Evolutionary conservation across 805 yeast species (phyloP).

Genomic region (Lipomyces mesembrius): DNA sequence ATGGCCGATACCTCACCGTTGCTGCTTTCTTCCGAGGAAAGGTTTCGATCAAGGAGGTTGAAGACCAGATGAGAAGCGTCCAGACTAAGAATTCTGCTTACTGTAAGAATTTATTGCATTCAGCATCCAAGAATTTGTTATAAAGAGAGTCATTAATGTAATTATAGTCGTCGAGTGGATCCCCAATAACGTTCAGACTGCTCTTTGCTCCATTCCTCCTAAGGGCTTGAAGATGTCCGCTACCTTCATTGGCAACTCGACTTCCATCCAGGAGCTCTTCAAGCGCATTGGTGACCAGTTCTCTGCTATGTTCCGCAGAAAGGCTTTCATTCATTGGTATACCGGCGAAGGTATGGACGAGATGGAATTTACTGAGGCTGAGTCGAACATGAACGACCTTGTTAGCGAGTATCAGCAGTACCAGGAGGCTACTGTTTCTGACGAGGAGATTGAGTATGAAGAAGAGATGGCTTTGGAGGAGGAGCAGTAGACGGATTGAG

Average conservation of each 20-base stretch:
- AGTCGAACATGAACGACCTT: conserved; percentile 87
- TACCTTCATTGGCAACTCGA: conserved; percentile 91
- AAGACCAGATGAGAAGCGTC: conserved; percentile 87
- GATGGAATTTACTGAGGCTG: conserved; percentile 93
- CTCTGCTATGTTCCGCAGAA: conserved; percentile 89
- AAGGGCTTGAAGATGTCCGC: conserved; percentile 85
- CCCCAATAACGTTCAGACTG: conserved; percentile 94
- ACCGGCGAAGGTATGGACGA: conserved; percentile 97
- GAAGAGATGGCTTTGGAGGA: conserved; percentile 40
- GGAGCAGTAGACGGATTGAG: conserved; percentile 15
- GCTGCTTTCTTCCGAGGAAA: conserved; percentile 96
- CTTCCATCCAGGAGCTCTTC: conserved; percentile 91
- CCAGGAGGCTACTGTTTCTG: conserved; percentile 82
- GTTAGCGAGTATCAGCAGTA: conserved; percentile 93
- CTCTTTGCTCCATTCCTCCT: conserved; percentile 92
- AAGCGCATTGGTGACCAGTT: conserved; percentile 90
- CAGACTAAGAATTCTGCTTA: conserved; percentile 81
- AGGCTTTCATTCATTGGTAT: conserved; percentile 97
- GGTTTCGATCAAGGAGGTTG: conserved; percentile 91
- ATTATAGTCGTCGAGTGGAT: conserved; percentile 85
- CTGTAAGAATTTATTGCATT: conserved; percentile 37
- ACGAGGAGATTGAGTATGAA: conserved; percentile 72
- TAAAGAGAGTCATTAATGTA: not conserved
- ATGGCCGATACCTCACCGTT: conserved; percentile 89
- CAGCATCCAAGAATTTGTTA: not conserved